Conservation (phyloP, 2,329 filamentous ascomycete species). For the Venturia carpophila region DNA sequence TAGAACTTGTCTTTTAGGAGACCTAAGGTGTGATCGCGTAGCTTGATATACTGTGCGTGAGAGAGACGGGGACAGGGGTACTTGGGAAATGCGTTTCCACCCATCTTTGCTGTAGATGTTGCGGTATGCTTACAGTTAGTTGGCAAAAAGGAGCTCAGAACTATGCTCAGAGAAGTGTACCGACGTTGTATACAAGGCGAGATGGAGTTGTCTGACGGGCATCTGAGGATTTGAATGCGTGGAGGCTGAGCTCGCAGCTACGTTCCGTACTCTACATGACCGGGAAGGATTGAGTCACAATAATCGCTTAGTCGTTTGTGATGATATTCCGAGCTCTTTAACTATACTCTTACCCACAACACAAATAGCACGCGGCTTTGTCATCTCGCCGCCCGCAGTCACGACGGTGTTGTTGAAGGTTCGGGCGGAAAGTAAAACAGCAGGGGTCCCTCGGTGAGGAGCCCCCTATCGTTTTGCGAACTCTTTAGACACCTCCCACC, state of each 20-base stretch:
- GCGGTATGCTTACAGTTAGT: neutral
- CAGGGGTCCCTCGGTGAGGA: no score
- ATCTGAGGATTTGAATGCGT: neutral
- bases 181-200: neutral
- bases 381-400: no score
- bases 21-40: neutral
- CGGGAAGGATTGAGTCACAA: neutral
- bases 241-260: neutral
- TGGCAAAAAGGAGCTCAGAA: neutral
- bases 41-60: neutral
- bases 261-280: slow-evolving; percentile 9
- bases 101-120: slow-evolving; percentile 1
- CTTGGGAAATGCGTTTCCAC: slow-evolving; percentile 18
- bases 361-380: no score
- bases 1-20: slow-evolving; percentile 10
- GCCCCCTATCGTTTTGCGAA: no score
- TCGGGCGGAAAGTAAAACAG: no score
- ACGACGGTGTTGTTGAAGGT: no score
- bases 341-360: no score
- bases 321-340: neutral
- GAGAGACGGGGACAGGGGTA: slow-evolving; percentile 14
- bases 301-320: neutral
- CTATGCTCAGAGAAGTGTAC: neutral
- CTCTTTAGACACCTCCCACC: no score
- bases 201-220: no score